Base-by-base conservation (phyloP, 345 rosid species). In the Citropsis articulata region DNA sequence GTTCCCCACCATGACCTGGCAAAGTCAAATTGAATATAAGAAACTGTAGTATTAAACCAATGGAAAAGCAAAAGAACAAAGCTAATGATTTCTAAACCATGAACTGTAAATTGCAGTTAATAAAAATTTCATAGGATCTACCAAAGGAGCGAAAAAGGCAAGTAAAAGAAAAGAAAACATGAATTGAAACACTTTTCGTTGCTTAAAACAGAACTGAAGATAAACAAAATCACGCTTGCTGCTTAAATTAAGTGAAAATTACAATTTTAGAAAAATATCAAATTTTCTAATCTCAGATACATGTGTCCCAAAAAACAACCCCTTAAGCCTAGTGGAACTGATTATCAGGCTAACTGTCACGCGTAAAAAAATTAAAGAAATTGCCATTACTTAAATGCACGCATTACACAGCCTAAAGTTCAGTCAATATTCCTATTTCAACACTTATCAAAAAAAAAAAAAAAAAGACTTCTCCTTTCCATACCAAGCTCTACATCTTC, bases 1-100 rank as follows among this genome's bases (percentile, higher is more conserved):
- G 68, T 79, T 83, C 77, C 81, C 89, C 27, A 88, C 87, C 95
- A 94, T 92, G 78, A 80, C 86, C 92, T 86, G 77, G 36, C 48
- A 75, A 57, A 42, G n/a, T 56, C 60, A 68, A 59, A n/a, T 21
- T 56, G 19, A 53, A 55, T 12, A 76, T 8, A 24, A 30, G 6
- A 75, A 64, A 53, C 8, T 21, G 21, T 21, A 33, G 35, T 33
- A n/a, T 6, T 8, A n/a, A 76, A 25, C 24, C 28, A 66, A 18
- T n/a, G 56, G n/a, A 53, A 35, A 56, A 27, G 16, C 1, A 24
- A 59, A 36, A 7, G 14, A 53, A 9, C 18, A 19, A 33, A 18
- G 7, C 35, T 6, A 56, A 3, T 0, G 6, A 35, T 24, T 57
- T 73, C 50, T 24, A 50, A 16, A 36, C 66, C 4, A 60, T 14